Evolutionary conservation across 176 grass and related monocot species (phyloP).

Genomic region (Secale cereale): DNA sequence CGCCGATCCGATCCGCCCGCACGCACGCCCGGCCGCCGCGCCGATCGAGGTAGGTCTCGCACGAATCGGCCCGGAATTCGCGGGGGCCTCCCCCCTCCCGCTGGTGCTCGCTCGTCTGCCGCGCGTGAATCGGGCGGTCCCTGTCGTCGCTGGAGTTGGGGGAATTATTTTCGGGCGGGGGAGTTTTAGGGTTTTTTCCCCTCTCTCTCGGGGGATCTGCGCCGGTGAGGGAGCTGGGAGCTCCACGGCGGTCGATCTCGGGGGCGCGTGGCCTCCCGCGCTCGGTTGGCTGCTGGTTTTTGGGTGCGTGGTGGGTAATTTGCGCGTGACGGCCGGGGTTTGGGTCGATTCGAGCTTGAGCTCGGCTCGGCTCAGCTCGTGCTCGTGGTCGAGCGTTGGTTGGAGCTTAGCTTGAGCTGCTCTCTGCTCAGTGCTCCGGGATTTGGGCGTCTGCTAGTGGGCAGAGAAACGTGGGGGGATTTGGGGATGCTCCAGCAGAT

Average conservation of each 20-base stretch:
- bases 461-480: conserved; percentile 34
- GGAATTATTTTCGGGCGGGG: conserved; percentile 7
- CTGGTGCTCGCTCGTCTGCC: not conserved
- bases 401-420: conserved; percentile 12
- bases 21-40: not conserved
- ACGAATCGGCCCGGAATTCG: conserved; percentile 46
- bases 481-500: conserved; percentile 37
- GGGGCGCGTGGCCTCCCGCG: not conserved
- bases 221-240: conserved; percentile 27
- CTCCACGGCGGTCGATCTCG: conserved; percentile 40
- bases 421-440: conserved; percentile 17
- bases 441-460: conserved; percentile 22
- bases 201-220: conserved; percentile 34
- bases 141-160: not conserved
- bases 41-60: conserved; percentile 53
- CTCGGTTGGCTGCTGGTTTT: conserved; percentile 30
- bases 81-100: not conserved
- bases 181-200: conserved; percentile 15
- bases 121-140: conserved; percentile 31
- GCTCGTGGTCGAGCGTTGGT: conserved; percentile 5
- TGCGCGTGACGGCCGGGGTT: conserved; percentile 1
- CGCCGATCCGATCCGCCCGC: conserved; percentile 36
- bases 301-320: conserved; percentile 25
- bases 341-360: conserved; percentile 42
- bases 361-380: conserved; percentile 8